Evolutionary conservation across 805 yeast species (phyloP), one percentile per base, ranked within the genome.

Genomic region (Hanseniaspora vineae): DNA sequence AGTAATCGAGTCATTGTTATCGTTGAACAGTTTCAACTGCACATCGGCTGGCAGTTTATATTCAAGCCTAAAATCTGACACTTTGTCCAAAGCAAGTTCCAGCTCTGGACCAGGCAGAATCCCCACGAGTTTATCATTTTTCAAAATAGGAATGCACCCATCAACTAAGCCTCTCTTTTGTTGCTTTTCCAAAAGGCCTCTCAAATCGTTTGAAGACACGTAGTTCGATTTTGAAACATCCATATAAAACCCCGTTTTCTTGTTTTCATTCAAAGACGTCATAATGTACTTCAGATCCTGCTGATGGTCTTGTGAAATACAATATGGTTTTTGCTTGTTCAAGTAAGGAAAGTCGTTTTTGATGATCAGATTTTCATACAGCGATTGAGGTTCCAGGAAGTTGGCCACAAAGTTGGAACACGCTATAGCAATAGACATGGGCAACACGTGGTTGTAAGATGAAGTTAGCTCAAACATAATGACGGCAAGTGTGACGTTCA

Each of bases 321-420:
- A 64, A 13, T 65, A 66, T 2, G 62, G 56, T 17, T 55, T 54
- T n/a, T 65, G 60, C 48, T 69, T 71, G 15, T 76, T 70, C 64
- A 77, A 62, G 52, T 74, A 77, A 10, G 82, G 82, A 51, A 71
- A 75, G 48, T 74, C 71, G 54, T 74, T 75, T 46, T 65, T 64
- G 42, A 64, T 59, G 40, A 77, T 68, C 35, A 75, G 53, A 14
- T 69, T 59, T 51, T 75, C 80, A 52, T 77, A 77, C 3, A 77
- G 54, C 3, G 80, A 73, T 49, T 63, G 60, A 17, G 71, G 74
- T 51, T 77, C 80, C 33, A 77, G 61, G 5, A 73, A 62, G 42
- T 69, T 66, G 3, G 80, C 80, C 10, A 73, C 66, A 78, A 80
- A 73, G 54, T 75, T 75, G 2, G 80, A 70, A n/a, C 73, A 74